These are phyloP conservation scores for Garcia nutans DNA, from an alignment of 345 rosid genomes.

Conservation along the genomic window DNA sequence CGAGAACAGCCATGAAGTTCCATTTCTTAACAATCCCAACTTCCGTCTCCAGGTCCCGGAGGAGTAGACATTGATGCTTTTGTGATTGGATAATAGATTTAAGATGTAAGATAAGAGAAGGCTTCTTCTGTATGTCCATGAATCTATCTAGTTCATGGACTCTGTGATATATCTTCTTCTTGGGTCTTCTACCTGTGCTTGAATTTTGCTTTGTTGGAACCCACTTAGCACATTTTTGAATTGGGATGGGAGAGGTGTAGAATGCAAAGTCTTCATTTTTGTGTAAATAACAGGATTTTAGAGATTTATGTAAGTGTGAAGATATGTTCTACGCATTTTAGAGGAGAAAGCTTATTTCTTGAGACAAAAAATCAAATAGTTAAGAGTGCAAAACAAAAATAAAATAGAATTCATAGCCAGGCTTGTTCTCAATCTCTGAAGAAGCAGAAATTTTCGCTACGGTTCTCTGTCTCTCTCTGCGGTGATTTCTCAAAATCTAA, in stretches of 20 bases:
- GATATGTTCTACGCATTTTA: background rate
- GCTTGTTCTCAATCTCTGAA: too few species aligned
- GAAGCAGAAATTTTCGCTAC: too few species aligned
- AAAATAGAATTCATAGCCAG: too few species aligned
- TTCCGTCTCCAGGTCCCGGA: conserved; percentile 88
- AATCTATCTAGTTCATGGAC: conserved; percentile 75
- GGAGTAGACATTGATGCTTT: conserved; percentile 53
- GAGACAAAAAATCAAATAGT: conserved; percentile 4
- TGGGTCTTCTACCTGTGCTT: conserved; percentile 71
- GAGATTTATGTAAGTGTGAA: background rate
- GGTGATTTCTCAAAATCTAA: too few species aligned
- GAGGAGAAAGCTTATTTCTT: background rate
- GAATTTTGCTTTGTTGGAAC: conserved; percentile 54
- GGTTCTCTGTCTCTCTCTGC: too few species aligned
- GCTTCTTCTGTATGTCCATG: conserved; percentile 79
- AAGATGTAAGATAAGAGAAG: conserved; percentile 57
- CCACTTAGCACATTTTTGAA: conserved; percentile 31
- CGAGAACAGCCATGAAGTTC: conserved; percentile 79
- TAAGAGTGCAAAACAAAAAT: background rate
- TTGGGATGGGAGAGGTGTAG: conserved; percentile 8
- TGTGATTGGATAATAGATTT: conserved; percentile 75
- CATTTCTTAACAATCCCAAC: conserved; percentile 90
- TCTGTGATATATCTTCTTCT: conserved; percentile 82
- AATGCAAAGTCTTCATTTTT: background rate
- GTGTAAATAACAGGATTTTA: background rate